These are phyloP conservation scores for Hypoxylon rubiginosum DNA, from an alignment of 2,329 filamentous ascomycete genomes.

Conservation along the genomic window DNA sequence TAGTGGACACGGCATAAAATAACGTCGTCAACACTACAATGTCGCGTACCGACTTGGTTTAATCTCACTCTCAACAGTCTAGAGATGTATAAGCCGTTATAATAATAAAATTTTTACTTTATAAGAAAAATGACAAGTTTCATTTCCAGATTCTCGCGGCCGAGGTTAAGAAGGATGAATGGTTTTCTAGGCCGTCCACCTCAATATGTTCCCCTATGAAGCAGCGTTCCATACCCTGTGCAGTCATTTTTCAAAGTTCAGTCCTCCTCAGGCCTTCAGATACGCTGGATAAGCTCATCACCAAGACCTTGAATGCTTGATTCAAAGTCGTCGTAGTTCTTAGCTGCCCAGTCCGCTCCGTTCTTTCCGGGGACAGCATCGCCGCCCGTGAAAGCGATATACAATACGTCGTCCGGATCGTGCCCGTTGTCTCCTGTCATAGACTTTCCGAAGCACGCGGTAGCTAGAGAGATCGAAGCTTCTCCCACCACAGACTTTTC, in stretches of 20 bases:
- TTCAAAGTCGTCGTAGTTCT: constrained; percentile 64
- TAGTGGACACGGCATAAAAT: too few species aligned
- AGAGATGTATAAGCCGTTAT: too few species aligned
- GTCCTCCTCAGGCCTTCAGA: constrained; percentile 40
- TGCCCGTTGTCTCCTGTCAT: constrained; percentile 70
- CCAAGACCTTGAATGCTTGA: constrained; percentile 65
- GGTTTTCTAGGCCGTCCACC: not conserved
- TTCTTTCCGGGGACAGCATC: constrained; percentile 68
- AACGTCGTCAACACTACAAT: too few species aligned
- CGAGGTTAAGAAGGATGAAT: too few species aligned
- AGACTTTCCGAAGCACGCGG: constrained; percentile 66
- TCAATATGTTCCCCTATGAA: not conserved
- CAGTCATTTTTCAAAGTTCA: not conserved
- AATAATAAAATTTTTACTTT: too few species aligned
- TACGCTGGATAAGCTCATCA: constrained; percentile 62
- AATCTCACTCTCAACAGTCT: too few species aligned
- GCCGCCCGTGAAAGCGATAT: constrained; percentile 69
- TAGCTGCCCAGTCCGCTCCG: constrained; percentile 67
- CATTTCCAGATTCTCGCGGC: not conserved
- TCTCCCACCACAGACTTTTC: constrained; percentile 66
- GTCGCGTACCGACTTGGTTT: too few species aligned
- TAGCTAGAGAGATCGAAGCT: constrained; percentile 68
- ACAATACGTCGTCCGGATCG: constrained; percentile 70
- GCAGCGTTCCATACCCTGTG: not conserved
- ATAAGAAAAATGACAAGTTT: too few species aligned